These are phyloP conservation scores for Hibiscus syriacus DNA, from an alignment of 345 rosid genomes.

Conservation along the genomic window DNA sequence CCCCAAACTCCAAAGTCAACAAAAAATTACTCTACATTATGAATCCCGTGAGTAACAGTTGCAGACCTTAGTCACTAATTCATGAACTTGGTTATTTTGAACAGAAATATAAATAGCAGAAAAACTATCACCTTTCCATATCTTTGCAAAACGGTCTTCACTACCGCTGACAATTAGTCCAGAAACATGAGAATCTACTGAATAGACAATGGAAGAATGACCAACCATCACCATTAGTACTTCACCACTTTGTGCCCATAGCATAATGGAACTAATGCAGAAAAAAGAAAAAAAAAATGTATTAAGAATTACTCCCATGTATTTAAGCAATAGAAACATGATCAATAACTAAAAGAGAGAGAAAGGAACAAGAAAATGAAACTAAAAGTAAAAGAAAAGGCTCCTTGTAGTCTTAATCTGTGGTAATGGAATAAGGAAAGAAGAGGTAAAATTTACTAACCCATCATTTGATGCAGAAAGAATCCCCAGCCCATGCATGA, in stretches of 20 bases:
- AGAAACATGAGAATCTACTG: slow-evolving; percentile 75
- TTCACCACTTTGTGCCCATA: slow-evolving; percentile 85
- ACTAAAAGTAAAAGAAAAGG: background rate
- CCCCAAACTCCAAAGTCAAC: background rate
- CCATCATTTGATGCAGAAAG: slow-evolving; percentile 99
- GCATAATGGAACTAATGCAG: slow-evolving; percentile 63
- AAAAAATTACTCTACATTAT: background rate
- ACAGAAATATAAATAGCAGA: slow-evolving; percentile 4
- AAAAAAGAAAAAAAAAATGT: background rate
- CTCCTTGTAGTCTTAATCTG: background rate
- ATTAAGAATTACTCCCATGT: background rate
- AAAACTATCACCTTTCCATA: slow-evolving; percentile 79
- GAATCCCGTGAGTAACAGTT: background rate
- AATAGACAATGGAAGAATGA: slow-evolving; percentile 89
- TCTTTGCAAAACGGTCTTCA: slow-evolving; percentile 79
- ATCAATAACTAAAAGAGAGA: background rate
- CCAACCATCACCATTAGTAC: slow-evolving; percentile 94
- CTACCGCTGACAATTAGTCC: slow-evolving; percentile 92
- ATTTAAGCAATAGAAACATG: background rate
- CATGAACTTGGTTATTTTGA: background rate
- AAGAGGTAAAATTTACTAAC: slow-evolving; percentile 35
- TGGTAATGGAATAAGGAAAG: background rate
- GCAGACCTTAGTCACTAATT: slow-evolving; percentile 1
- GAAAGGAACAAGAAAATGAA: background rate
- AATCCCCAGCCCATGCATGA: slow-evolving; percentile 71